A percentile compares a stretch with the other conserved stretches of the same genome.
Evolutionary conservation across 768 basidiomycete genomes (phyloP).

Genomic region (Nevesoporus exiguus): DNA sequence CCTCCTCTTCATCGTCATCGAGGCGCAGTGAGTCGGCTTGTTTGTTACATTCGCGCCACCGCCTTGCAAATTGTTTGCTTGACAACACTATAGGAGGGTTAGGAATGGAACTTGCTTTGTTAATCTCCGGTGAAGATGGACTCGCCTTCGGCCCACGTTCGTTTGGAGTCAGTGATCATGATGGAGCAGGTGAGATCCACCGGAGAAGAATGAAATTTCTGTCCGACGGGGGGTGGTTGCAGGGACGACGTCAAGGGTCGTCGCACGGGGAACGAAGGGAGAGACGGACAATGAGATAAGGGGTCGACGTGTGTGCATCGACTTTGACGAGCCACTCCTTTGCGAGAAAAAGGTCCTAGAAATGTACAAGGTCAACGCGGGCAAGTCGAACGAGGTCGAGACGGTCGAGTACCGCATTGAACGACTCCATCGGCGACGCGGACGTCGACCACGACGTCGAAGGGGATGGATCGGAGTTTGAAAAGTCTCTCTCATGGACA

Average conservation of each 20-base stretch:
- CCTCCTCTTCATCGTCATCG: conserved; percentile 48
- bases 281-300: conserved; percentile 68
- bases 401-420: conserved; percentile 39
- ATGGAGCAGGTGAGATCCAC: conserved; percentile 57
- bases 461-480: conserved; percentile 21
- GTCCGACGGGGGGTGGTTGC: neutral
- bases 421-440: conserved; percentile 40
- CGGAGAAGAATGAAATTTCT: conserved; percentile 65
- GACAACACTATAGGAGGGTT: conserved; percentile 42
- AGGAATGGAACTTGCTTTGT: conserved; percentile 15
- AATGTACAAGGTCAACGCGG: neutral
- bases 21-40: conserved; percentile 27
- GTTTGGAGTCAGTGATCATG: conserved; percentile 71
- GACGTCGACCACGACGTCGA: neutral
- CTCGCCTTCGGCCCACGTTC: conserved; percentile 72
- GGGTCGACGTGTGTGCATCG: conserved; percentile 54
- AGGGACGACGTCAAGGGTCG: conserved; percentile 6
- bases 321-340: conserved; percentile 77
- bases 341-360: conserved; percentile 57
- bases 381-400: neutral
- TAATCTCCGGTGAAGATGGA: conserved; percentile 20
- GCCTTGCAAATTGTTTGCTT: conserved; percentile 57
- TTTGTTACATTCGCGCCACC: conserved; percentile 65
- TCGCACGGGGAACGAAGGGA: conserved; percentile 5
- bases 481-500: conserved; percentile 16